A percentile compares a stretch with the other conserved stretches of the same genome.
phyloP scores from a whole-genome alignment of 768 basidiomycete species.

The Russula sp. region DNA sequence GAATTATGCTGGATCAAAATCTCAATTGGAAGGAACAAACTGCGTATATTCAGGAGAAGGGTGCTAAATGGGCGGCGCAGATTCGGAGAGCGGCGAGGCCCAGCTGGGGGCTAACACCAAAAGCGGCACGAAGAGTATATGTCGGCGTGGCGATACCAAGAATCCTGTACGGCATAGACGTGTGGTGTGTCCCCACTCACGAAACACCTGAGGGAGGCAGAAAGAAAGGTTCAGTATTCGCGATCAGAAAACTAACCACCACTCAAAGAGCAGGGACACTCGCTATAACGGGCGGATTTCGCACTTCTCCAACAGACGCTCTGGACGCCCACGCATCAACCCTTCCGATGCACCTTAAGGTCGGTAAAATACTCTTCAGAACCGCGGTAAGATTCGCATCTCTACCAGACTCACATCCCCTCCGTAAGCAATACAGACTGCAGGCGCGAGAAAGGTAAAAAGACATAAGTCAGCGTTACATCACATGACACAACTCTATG shows the following conservation, averaged over 20 bases:
- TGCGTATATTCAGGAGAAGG: background rate
- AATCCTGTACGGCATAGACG: constrained; percentile 6
- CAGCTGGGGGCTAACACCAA: background rate
- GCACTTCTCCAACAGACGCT: constrained; percentile 21
- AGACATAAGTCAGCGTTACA: background rate
- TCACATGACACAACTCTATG: background rate
- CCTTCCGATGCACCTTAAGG: constrained; percentile 9
- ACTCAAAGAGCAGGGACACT: constrained; percentile 31
- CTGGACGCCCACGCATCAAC: constrained; percentile 21
- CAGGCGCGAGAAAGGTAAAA: background rate
- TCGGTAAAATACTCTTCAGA: constrained; percentile 13
- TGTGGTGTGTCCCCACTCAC: constrained; percentile 25
- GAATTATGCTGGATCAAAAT: background rate
- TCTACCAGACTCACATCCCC: background rate
- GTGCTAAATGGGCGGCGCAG: background rate
- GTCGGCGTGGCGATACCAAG: background rate
- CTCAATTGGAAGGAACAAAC: background rate
- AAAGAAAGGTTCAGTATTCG: background rate
- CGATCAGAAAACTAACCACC: background rate
- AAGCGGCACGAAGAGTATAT: background rate
- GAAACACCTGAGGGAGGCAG: fast-evolving
- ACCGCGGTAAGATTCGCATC: constrained; percentile 13
- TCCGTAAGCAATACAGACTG: background rate
- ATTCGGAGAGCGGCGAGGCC: background rate
- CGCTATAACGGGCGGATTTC: constrained; percentile 29